These are phyloP conservation scores for Rhodotorula sphaerocarpa DNA, from an alignment of 768 basidiomycete genomes.

Conservation along the genomic window DNA sequence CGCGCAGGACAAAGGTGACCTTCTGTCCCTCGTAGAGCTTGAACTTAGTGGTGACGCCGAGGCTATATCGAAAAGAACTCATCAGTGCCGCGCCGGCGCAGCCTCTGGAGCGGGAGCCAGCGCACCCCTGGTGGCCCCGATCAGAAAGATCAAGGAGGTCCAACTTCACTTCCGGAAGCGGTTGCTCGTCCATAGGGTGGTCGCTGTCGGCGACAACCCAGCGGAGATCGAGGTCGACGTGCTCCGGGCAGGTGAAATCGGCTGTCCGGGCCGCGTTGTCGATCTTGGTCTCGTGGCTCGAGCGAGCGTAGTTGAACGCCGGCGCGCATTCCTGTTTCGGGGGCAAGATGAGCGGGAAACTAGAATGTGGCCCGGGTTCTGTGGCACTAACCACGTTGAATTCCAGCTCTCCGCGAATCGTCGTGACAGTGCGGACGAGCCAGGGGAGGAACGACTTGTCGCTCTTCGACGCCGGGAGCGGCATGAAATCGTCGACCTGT, in stretches of 20 bases:
- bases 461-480: conserved; percentile 50
- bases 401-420: conserved; percentile 72
- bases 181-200: conserved; percentile 47
- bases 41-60: conserved; percentile 55
- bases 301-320: conserved; percentile 88
- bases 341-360: too few species aligned
- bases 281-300: conserved; percentile 57
- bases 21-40: conserved; percentile 71
- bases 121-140: conserved; percentile 61
- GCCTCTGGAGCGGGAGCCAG: background rate
- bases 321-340: conserved; percentile 83
- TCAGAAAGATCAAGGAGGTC: conserved; percentile 53
- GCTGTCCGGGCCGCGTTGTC: conserved; percentile 46
- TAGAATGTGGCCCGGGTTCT: background rate
- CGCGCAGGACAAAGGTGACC: conserved; percentile 78
- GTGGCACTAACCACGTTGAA: conserved; percentile 51
- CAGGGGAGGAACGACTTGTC: conserved; percentile 66
- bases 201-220: conserved; percentile 58
- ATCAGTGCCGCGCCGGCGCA: background rate
- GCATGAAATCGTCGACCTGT: conserved; percentile 55
- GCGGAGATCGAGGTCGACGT: conserved; percentile 63
- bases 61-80: conserved; percentile 11
- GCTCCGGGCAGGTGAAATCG: conserved; percentile 50
- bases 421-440: conserved; percentile 72
- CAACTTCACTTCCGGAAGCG: conserved; percentile 53